phyloP scores from a whole-genome alignment of 208 protist species.

The Herpetomonas tarakana region DNA sequence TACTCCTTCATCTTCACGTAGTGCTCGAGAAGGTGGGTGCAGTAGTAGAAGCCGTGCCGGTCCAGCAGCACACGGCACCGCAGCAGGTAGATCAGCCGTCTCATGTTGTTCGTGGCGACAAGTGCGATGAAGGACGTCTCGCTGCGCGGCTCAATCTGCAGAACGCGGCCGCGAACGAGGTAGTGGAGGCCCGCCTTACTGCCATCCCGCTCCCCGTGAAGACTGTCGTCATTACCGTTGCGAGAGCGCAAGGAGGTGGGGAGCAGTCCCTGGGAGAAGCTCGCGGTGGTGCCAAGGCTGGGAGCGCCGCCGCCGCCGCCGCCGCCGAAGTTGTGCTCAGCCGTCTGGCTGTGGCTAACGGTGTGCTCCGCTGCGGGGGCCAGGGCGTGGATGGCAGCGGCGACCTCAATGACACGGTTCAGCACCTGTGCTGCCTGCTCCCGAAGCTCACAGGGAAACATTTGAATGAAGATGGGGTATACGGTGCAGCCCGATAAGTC shows the following conservation, averaged over 20 bases:
- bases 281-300: too few species aligned
- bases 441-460: constrained; percentile 78
- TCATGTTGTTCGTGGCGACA: constrained; percentile 45
- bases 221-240: constrained; percentile 1
- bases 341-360: too few species aligned
- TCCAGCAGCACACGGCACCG: constrained; percentile 82
- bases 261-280: too few species aligned
- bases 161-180: constrained; percentile 21
- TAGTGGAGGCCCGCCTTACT: background rate
- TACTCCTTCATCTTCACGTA: constrained; percentile 72
- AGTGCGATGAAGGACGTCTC: constrained; percentile 74
- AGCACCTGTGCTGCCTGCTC: constrained; percentile 44
- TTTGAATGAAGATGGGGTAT: constrained; percentile 67
- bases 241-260: constrained; percentile 1
- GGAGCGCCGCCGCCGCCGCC: too few species aligned
- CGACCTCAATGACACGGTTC: constrained; percentile 61
- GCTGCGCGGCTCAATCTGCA: constrained; percentile 56
- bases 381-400: background rate
- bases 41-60: constrained; percentile 78
- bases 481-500: constrained; percentile 1
- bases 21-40: constrained; percentile 38
- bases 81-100: constrained; percentile 54
- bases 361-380: background rate
- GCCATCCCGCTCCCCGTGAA: constrained; percentile 6
- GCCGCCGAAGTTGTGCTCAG: too few species aligned